Base-by-base conservation (phyloP, 805 yeast species). In the Metschnikowia hibisci region DNA sequence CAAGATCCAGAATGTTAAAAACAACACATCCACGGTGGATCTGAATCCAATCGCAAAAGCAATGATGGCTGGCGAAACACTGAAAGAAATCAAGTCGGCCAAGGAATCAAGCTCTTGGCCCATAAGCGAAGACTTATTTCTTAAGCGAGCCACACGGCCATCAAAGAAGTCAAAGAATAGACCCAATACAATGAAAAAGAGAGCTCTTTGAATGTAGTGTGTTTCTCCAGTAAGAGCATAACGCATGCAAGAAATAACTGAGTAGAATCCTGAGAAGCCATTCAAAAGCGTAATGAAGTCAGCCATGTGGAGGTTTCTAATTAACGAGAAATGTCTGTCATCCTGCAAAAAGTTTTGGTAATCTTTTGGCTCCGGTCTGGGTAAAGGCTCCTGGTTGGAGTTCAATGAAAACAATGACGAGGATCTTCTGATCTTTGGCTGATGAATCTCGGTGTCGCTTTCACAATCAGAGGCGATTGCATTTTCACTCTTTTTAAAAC, bases 21-120 rank as follows among this genome's bases (percentile, higher is more conserved):
- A 60, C 46, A 87, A 70, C 3, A 82, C 85, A 61, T 93, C 99
- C 12, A 82, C 60, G 0, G 95, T 84, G 4, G 96, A 71, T 57
- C 87, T 87, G 61, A 90, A 80, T 4, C 99, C 99, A 59, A 90
- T 78, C 35, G 90, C 81, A 63, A 89, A 93, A 4, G 95, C 99
- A 62, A 87, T 82, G 12, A 88, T 75, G 46, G 96, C 96, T 2
- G 99, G 99, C 2, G 96, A 90, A 27, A 91, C 96, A 49, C 97
- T 95, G 62, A 93, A 93, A 10, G 96, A 87, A 29, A 91, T 78
- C 57, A 93, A 78, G 66, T 93, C 99, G 16, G 99, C 99, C 55
- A 93, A 76, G 1, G 97, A 90, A 62, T 93, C 99, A 57, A 93
- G 78, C 68, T 93, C 99, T 66, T 93, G 98, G 47, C 99, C 99